Conservation (phyloP, 805 yeast genomes). For the Ogataea trehalophila region DNA sequence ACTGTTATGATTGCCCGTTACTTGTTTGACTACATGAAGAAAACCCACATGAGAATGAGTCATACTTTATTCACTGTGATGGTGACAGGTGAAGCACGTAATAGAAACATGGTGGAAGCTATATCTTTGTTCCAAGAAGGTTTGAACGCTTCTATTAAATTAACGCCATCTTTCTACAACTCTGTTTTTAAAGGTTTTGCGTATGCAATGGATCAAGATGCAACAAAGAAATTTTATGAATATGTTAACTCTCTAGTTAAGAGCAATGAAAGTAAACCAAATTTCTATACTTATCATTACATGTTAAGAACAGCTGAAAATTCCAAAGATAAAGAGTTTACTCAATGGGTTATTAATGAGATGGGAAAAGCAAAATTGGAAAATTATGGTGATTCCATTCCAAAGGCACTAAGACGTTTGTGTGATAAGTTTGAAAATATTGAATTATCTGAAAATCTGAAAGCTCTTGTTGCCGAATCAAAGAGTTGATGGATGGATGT, state of each 20-base stretch:
- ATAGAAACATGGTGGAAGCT: conserved; percentile 40
- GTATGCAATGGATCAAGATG: conserved; percentile 25
- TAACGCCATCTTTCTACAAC: conserved; percentile 38
- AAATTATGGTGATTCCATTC: conserved; percentile 37
- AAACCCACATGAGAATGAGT: conserved; percentile 28
- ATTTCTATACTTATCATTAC: conserved; percentile 45
- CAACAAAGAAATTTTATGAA: conserved; percentile 38
- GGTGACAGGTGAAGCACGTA: conserved; percentile 41
- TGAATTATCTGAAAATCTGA: conserved; percentile 16
- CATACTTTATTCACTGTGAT: conserved; percentile 40
- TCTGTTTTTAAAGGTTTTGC: conserved; percentile 47
- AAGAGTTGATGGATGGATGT: no score
- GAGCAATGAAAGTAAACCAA: conserved; percentile 32
- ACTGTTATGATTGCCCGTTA: conserved; percentile 48
- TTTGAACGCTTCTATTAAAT: conserved; percentile 29
- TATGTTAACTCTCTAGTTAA: conserved; percentile 24
- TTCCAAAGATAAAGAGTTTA: conserved; percentile 28
- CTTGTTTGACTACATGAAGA: conserved; percentile 39
- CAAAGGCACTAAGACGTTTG: conserved; percentile 26
- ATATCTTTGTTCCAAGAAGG: conserved; percentile 35
- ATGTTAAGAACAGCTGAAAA: conserved; percentile 36
- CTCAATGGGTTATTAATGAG: conserved; percentile 36
- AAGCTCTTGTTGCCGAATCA: background rate
- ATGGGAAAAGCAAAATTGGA: conserved; percentile 27
- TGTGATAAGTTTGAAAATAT: conserved; percentile 15